Percentiles rank a stretch among this genome's conserved stretches.
phyloP scores from a whole-genome alignment of 2,329 filamentous ascomycete species.

The Aspergillus fijiensis region DNA sequence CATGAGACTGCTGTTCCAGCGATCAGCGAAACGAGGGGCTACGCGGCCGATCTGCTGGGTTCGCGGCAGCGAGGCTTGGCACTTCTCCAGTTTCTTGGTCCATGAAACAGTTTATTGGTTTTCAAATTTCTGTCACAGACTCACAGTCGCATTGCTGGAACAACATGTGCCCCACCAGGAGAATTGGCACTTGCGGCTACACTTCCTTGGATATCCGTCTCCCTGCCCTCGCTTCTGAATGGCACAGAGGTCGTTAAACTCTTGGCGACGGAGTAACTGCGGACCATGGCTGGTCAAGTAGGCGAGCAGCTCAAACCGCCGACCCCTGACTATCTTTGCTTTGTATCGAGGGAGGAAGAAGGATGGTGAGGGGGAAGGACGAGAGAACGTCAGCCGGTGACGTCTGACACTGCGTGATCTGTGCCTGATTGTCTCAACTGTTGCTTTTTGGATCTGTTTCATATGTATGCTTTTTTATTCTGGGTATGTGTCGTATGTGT shows the following conservation, averaged over 20 bases:
- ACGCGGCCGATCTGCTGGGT: slow-evolving; percentile 21
- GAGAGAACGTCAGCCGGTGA: not conserved
- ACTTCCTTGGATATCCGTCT: not conserved
- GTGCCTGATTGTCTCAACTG: not conserved
- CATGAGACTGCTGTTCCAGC: slow-evolving; percentile 8
- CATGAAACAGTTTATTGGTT: not conserved
- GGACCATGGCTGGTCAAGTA: not conserved
- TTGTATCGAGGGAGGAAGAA: not conserved
- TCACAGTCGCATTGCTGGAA: not conserved
- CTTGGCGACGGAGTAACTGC: slow-evolving; percentile 5
- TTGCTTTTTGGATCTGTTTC: not conserved
- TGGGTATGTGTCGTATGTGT: not conserved
- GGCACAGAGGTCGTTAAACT: not conserved
- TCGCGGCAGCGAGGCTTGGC: slow-evolving; percentile 24
- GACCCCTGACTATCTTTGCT: not conserved
- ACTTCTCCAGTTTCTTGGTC: slow-evolving; percentile 11
- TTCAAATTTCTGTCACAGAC: not conserved
- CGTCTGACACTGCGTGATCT: not conserved
- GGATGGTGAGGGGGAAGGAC: slow-evolving; percentile 14
- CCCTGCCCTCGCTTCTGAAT: slow-evolving; percentile 2
- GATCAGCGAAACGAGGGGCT: slow-evolving; percentile 18
- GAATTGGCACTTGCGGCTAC: not conserved
- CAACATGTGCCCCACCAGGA: slow-evolving; percentile 8
- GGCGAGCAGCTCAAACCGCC: not conserved
- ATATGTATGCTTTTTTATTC: not conserved